A percentile compares a stretch with the other conserved stretches of the same genome.
These are phyloP conservation scores for Amylocystis lapponica DNA, from an alignment of 768 basidiomycete species.

Conservation along the genomic window DNA sequence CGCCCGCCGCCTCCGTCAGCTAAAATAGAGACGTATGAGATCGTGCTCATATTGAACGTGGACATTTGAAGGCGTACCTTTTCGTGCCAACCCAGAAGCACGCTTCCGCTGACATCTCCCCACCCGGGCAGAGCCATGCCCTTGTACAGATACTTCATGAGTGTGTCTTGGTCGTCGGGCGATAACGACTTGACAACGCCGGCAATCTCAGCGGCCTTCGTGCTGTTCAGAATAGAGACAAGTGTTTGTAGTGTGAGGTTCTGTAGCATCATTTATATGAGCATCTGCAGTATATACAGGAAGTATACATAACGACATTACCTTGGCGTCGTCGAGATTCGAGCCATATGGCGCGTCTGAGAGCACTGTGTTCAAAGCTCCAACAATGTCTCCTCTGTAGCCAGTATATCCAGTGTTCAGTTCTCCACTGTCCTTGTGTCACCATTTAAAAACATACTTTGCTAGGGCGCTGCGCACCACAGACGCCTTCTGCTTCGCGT, in stretches of 20 bases:
- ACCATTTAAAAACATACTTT: slow-evolving; percentile 61
- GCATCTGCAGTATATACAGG: background rate
- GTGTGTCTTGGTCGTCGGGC: slow-evolving; percentile 74
- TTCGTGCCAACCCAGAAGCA: slow-evolving; percentile 89
- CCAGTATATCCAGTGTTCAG: too few relatives aligned
- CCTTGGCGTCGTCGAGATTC: slow-evolving; percentile 87
- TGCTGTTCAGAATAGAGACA: slow-evolving; percentile 88
- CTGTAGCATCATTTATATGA: slow-evolving; percentile 33
- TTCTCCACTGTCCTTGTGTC: background rate
- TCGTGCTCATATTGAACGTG: background rate
- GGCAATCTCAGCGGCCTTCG: slow-evolving; percentile 83
- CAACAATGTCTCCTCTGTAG: slow-evolving; percentile 67
- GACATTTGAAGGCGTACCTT: slow-evolving; percentile 56
- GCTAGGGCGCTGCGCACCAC: slow-evolving; percentile 70
- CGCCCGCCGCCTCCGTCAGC: slow-evolving; percentile 92
- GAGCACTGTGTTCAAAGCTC: slow-evolving; percentile 66
- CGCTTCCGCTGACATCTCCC: slow-evolving; percentile 60
- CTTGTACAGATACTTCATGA: slow-evolving; percentile 99
- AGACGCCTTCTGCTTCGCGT: slow-evolving; percentile 68
- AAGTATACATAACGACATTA: slow-evolving; percentile 26
- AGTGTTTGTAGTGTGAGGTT: slow-evolving; percentile 73
- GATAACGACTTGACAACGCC: slow-evolving; percentile 66
- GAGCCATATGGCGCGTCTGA: slow-evolving; percentile 87
- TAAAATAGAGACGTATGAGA: slow-evolving; percentile 25
- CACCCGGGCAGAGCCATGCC: slow-evolving; percentile 72